phyloP scores from a whole-genome alignment of 73 alveolate species.

The Tetrahymena elliotti region DNA sequence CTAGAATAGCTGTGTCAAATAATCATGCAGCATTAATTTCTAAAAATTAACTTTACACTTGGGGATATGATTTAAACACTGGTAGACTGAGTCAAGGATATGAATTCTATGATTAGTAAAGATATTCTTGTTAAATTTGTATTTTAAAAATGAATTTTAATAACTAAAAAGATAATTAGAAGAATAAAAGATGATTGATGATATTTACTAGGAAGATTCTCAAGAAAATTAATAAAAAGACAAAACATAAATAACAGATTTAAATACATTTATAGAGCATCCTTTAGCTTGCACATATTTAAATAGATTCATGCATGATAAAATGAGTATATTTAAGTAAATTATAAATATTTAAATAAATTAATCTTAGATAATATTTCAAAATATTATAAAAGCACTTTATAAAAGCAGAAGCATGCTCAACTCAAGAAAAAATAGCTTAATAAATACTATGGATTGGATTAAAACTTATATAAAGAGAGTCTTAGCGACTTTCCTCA shows the following conservation, averaged over 20 bases:
- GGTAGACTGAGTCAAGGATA: conserved; percentile 40
- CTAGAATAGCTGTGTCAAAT: neutral
- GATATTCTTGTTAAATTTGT: neutral
- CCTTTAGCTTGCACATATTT: neutral
- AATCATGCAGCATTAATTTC: conserved; percentile 32
- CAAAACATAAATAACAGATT: neutral
- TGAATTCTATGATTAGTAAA: conserved; percentile 7
- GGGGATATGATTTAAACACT: conserved; percentile 44
- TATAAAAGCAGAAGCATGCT: neutral
- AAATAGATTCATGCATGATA: neutral
- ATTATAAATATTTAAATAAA: neutral
- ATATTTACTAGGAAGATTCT: neutral
- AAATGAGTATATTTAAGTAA: neutral
- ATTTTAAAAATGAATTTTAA: neutral
- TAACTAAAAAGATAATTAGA: neutral
- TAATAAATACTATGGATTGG: neutral
- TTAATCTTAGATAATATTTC: neutral
- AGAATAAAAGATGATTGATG: neutral
- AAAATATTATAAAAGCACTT: neutral
- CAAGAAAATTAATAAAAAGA: neutral
- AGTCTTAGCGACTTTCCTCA: neutral
- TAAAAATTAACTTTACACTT: conserved; percentile 14
- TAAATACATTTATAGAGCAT: neutral
- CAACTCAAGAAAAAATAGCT: neutral
- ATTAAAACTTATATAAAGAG: neutral